Conservation (phyloP, 208 protist species). For the Acanthamoeba sp. region DNA sequence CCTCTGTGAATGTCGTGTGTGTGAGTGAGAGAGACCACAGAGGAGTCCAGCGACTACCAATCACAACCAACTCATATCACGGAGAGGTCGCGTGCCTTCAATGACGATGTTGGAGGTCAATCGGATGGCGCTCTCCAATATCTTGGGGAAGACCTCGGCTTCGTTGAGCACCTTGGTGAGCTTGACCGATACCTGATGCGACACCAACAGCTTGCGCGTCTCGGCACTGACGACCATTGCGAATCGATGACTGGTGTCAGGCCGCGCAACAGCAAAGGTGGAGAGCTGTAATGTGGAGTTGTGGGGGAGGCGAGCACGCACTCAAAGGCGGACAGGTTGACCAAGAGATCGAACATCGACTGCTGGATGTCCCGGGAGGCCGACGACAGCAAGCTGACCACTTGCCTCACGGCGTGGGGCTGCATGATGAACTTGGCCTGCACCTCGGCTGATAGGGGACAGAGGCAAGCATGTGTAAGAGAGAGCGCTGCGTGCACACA, state of each 20-base stretch:
- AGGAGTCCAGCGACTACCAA: too few species aligned
- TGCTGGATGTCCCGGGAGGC: not conserved
- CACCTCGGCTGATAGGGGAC: not conserved
- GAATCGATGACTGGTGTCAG: too few species aligned
- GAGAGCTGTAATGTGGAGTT: too few species aligned
- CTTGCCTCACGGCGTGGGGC: not conserved
- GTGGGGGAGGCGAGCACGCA: not conserved
- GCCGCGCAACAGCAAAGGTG: too few species aligned
- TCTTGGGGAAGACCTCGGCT: not conserved
- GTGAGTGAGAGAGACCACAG: not conserved
- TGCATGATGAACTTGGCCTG: slow-evolving; percentile 14
- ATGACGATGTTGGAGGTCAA: slow-evolving; percentile 3
- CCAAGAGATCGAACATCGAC: slow-evolving; percentile 1
- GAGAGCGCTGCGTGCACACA: too few species aligned
- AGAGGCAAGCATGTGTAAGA: too few species aligned
- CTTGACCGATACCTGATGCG: not conserved
- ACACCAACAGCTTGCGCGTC: not conserved
- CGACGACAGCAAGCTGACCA: slow-evolving; percentile 3
- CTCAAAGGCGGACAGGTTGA: not conserved
- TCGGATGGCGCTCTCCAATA: slow-evolving; percentile 11
- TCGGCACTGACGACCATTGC: not conserved
- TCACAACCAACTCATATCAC: too few species aligned
- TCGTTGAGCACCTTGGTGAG: slow-evolving; percentile 19
- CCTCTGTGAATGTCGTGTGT: not conserved
- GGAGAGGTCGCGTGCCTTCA: not conserved